phyloP scores from a whole-genome alignment of 305 asterid species.

The Petunia hybrid region DNA sequence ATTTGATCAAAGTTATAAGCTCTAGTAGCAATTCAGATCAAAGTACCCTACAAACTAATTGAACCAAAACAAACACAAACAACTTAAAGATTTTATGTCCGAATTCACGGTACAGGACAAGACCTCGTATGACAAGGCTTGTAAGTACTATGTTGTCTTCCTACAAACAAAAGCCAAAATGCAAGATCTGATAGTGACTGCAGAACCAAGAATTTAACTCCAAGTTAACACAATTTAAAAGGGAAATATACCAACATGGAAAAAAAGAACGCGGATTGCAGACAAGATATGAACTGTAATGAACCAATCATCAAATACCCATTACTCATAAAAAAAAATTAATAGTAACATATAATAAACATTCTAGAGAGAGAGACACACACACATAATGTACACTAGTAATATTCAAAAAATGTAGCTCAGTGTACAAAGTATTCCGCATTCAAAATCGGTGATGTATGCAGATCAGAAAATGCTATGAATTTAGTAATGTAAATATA shows the following conservation, averaged over 20 bases:
- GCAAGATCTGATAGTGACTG: slow-evolving; percentile 76
- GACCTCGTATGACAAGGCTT: slow-evolving; percentile 42
- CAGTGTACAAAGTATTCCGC: too few species aligned
- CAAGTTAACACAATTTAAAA: slow-evolving; percentile 34
- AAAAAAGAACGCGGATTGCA: slow-evolving; percentile 74
- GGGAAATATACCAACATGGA: slow-evolving; percentile 40
- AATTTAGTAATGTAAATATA: too few species aligned
- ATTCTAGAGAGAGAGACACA: slow-evolving; percentile 34
- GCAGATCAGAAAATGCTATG: too few species aligned
- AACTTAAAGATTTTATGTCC: slow-evolving; percentile 30
- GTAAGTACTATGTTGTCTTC: slow-evolving; percentile 38
- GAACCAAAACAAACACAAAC: slow-evolving; percentile 30
- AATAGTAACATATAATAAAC: slow-evolving; percentile 29
- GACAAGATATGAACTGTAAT: slow-evolving; percentile 77
- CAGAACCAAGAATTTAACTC: slow-evolving; percentile 44
- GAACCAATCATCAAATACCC: slow-evolving; percentile 47
- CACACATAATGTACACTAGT: background rate
- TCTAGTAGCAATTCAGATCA: background rate
- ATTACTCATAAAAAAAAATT: slow-evolving; percentile 37
- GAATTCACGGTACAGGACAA: background rate
- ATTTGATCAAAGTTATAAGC: background rate
- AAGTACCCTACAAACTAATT: slow-evolving; percentile 25
- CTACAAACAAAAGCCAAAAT: slow-evolving; percentile 47
- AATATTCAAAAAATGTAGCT: too few species aligned
- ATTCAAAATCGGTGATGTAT: too few species aligned